phyloP scores from a whole-genome alignment of 768 basidiomycete genomes.

The Roridomyces roridus region DNA sequence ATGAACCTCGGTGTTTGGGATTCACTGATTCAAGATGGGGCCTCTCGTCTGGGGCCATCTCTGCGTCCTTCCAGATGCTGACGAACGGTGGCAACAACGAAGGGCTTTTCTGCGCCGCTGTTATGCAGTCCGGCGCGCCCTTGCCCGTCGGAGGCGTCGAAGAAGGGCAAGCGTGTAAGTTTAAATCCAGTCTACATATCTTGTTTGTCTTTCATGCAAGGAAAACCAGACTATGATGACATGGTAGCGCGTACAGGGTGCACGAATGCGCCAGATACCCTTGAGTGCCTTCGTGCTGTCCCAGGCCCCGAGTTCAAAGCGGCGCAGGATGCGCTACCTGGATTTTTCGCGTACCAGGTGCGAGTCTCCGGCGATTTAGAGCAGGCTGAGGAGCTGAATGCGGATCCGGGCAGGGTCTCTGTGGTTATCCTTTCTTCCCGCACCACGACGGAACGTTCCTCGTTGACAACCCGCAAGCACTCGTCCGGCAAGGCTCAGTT shows the following conservation, averaged over 20 bases:
- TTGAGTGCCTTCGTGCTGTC: conserved; percentile 48
- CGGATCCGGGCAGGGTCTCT: too few relatives aligned
- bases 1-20: neutral
- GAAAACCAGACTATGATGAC: conserved; percentile 50
- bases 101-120: conserved; percentile 47
- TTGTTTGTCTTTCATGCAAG: too few relatives aligned
- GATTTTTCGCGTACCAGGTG: conserved; percentile 34
- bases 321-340: conserved; percentile 36
- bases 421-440: neutral
- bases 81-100: conserved; percentile 43
- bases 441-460: conserved; percentile 37
- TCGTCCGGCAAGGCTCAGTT: conserved; percentile 31
- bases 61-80: conserved; percentile 48
- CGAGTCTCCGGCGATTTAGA: too few relatives aligned
- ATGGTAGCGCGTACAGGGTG: conserved; percentile 48
- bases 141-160: conserved; percentile 36
- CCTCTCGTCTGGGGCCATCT: conserved; percentile 61
- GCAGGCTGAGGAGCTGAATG: too few relatives aligned
- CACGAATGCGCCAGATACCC: conserved; percentile 36
- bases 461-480: conserved; percentile 26
- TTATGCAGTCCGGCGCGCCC: conserved; percentile 52
- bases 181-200: too few relatives aligned
- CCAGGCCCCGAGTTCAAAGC: conserved; percentile 36
- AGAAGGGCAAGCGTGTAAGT: conserved; percentile 37
- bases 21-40: conserved; percentile 45